A percentile compares a stretch with the other conserved stretches of the same genome.
These are phyloP conservation scores for Hanseniaspora mollemarum DNA, from an alignment of 805 yeast species.

Conservation along the genomic window DNA sequence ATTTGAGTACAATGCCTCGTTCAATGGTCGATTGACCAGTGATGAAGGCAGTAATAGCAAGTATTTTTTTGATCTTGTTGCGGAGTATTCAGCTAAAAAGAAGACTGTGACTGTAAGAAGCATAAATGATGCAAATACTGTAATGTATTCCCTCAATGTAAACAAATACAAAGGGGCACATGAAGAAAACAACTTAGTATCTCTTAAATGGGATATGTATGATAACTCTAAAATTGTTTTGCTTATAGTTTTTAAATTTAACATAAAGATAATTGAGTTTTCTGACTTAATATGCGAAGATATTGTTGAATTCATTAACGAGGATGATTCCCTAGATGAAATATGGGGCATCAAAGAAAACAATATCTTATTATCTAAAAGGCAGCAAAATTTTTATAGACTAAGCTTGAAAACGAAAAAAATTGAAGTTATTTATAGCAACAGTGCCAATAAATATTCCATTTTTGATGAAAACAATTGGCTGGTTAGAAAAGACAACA, in stretches of 20 bases:
- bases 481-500: conserved; percentile 2
- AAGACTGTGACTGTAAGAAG: not conserved
- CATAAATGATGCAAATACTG: not conserved
- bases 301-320: conserved; percentile 5
- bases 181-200: conserved; percentile 4
- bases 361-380: conserved; percentile 9
- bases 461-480: conserved; percentile 7
- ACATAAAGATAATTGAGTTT: conserved; percentile 4
- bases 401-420: not conserved
- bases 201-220: conserved; percentile 1
- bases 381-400: conserved; percentile 9
- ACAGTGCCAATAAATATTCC: not conserved
- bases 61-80: conserved; percentile 4
- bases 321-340: conserved; percentile 12
- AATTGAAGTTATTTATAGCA: not conserved
- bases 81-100: not conserved
- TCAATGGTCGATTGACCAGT: not conserved
- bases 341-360: conserved; percentile 10
- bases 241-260: not conserved
- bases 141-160: not conserved
- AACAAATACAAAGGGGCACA: not conserved
- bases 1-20: not conserved
- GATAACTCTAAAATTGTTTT: not conserved
- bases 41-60: not conserved
- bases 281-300: not conserved